Base-by-base conservation (phyloP, 768 basidiomycete genomes). In the Rhizopogon vulgaris region DNA sequence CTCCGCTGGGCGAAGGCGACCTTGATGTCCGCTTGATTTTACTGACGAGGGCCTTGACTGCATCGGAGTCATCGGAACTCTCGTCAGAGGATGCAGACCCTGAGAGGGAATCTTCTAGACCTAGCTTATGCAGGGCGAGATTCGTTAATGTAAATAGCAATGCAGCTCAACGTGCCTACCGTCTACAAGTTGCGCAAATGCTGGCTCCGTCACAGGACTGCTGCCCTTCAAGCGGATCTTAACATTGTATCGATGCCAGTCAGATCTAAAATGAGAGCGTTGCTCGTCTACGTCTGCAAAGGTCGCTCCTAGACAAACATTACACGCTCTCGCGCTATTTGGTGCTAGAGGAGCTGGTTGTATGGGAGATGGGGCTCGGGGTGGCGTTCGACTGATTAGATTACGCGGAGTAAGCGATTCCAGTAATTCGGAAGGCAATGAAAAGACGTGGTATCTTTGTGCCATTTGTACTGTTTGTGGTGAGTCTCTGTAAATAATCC, bases 241-340 rank as follows among this genome's bases (percentile, higher is more conserved):
- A 58, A 94, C 89, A 66, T 98, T 98, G 72, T 95, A 98, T 52
- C 94, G 81, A 76, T 99, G 95, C 96, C 95, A 98, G 68, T 99
- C 95, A 9, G 90, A 90, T 58, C 84, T 83, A 66, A 90, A 96
- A 69, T 98, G 95, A 1, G 71, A 66, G 47, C 94, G 78, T 60
- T 97, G 93, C 53, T 87, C 88, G 32, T 87, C 82, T 6, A 98
- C 78, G 52, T 85, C 83, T 11, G 71, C 57, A 57, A 98, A 97
- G 0, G 69, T 60, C 3, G 79, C 76, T 4, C 83, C 87, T 15
- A 82, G 73, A 60, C 90, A 93, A 46, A 91, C 71, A 48, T 80
- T 86, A 63, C 90, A 92, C 0, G 83, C 73, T 51, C 81, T 73
- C 34, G 79, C 73, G 27, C 52, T 59, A 15, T 52, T 43, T n/a